phyloP scores from a whole-genome alignment of 192 early-diverging fungal genomes.

The Rhizophlyctis rosea region DNA sequence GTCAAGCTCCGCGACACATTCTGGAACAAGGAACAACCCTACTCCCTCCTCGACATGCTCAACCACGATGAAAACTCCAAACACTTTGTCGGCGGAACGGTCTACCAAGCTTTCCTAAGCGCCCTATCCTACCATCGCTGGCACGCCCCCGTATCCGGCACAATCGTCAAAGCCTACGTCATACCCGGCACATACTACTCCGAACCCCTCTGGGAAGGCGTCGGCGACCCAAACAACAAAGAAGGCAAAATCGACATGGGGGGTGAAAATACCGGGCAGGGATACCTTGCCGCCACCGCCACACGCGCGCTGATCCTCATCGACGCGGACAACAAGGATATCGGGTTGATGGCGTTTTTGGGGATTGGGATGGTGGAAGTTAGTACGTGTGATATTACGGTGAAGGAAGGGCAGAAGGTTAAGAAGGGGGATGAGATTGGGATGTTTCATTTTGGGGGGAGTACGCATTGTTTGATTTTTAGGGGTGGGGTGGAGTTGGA shows the following conservation, averaged over 20 bases:
- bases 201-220: constrained; percentile 13
- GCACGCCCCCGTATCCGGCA: constrained; percentile 18
- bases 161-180: constrained; percentile 12
- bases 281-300: constrained; percentile 13
- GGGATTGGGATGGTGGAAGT: constrained; percentile 25
- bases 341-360: constrained; percentile 17
- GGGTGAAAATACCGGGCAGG: constrained; percentile 8
- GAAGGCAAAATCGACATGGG: constrained; percentile 4
- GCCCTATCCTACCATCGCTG: constrained; percentile 18
- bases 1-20: constrained; percentile 11
- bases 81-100: constrained; percentile 13
- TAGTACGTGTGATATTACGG: constrained; percentile 16
- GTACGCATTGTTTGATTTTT: constrained; percentile 18
- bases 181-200: constrained; percentile 20
- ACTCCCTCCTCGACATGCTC: constrained; percentile 20
- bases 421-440: constrained; percentile 21
- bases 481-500: constrained; percentile 11
- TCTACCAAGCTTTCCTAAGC: constrained; percentile 21
- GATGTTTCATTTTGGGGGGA: constrained; percentile 26
- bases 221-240: constrained; percentile 3
- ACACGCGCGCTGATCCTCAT: constrained; percentile 21
- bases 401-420: constrained; percentile 20
- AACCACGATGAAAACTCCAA: constrained; percentile 12
- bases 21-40: constrained; percentile 22
- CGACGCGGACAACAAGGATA: constrained; percentile 16